Evolutionary conservation across 768 basidiomycete genomes (phyloP).

Genomic region (Mycena chlorophos): DNA sequence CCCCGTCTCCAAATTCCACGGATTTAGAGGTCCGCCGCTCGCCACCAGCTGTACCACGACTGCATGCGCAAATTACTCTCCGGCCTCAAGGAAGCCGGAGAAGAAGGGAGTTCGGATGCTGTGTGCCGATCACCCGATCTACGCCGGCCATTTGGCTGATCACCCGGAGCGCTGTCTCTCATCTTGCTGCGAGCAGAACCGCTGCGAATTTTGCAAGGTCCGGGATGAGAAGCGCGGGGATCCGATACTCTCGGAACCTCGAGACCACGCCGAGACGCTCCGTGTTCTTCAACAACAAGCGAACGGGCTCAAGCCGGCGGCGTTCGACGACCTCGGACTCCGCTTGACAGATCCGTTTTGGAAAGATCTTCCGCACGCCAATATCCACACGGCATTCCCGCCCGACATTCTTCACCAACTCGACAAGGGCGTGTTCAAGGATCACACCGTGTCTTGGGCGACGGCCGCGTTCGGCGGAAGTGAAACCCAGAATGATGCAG

Average conservation of each 20-base stretch:
- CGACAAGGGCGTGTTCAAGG: conserved; percentile 35
- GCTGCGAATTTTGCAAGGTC: not conserved
- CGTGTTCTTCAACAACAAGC: not conserved
- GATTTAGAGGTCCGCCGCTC: not conserved
- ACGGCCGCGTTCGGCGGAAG: conserved; percentile 21
- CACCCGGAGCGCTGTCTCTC: not conserved
- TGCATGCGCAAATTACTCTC: not conserved
- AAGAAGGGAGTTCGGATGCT: not conserved
- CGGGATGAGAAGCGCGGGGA: not conserved
- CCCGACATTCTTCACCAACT: conserved; percentile 40
- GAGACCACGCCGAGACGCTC: not conserved
- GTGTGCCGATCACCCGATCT: not conserved
- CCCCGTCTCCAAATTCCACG: not conserved
- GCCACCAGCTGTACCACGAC: not conserved
- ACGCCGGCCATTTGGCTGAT: not conserved
- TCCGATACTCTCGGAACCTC: not conserved
- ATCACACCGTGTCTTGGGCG: conserved; percentile 28
- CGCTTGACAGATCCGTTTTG: conserved; percentile 23
- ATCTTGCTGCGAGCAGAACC: not conserved
- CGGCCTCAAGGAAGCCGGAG: not conserved
- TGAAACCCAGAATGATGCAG: conserved; percentile 22
- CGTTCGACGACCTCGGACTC: not conserved
- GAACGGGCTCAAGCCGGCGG: not conserved
- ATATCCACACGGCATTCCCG: conserved; percentile 28
- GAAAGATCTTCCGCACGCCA: conserved; percentile 29